Base-by-base conservation (phyloP, 208 protist genomes). In the Trypanosoma scelopori region DNA sequence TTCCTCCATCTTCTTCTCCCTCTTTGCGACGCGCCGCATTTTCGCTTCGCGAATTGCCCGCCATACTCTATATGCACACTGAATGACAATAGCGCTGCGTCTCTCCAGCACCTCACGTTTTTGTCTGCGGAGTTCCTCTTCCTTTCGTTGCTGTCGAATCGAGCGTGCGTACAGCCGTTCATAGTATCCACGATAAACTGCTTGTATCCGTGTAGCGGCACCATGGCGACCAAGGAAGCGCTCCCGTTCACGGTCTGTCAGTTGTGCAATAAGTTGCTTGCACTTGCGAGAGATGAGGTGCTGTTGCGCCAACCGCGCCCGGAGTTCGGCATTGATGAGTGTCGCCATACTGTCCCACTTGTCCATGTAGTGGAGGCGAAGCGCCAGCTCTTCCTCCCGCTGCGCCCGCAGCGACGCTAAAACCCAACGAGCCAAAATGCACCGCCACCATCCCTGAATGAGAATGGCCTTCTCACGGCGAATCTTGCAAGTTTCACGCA, bases 371-470 rank as follows among this genome's bases (percentile, higher is more conserved):
- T 85, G 66, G 23, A 80, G 69, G 50, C 79, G 71, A 18, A 84
- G 61, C 45, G 43, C 76, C 4, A 79, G 65, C 59, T 95, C 81
- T 59, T 92, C 85, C 20, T 74, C 58, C 3, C 74, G 82, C 25
- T 68, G 42, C 28, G 42, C 30, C 18, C 55, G 70, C 45, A 69
- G 59, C 2, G 70, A 58, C 18, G 62, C 58, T 0, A 81, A 61
- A 48, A 72, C 71, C 27, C 65, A 74, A 50, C 57, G 47, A 22
- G 87, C 85, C 30, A 90, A 58, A 35, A 79, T 53, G 55, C 57
- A 55, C 1, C 91, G 80, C 88, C 91, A 96, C 81, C 86, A 90
- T 52, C 63, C 75, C 74, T 94, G 87, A 52, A 96, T 47, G 15
- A 58, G 32, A 41, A 75, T 20, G 7, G 69, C 87, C 0, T 73